A percentile compares a stretch with the other conserved stretches of the same genome.
These are phyloP conservation scores for Kwoniella pini DNA, from an alignment of 768 basidiomycete genomes.

Conservation along the genomic window DNA sequence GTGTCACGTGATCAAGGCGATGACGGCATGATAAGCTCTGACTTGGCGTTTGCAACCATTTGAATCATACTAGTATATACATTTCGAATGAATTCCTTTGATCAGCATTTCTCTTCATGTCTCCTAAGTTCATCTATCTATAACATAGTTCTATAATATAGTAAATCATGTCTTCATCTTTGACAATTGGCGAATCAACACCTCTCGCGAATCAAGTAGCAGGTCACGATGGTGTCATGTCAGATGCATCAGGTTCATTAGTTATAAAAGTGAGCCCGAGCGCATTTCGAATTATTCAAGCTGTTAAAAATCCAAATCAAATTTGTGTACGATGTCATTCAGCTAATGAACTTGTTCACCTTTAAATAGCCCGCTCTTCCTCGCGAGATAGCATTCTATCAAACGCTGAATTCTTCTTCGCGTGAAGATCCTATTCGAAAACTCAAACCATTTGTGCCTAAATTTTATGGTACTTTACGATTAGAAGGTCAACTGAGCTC, in stretches of 20 bases:
- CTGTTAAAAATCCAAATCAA: no score
- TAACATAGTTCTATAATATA: no score
- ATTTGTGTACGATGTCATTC: no score
- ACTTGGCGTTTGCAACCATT: no score
- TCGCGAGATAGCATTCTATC: slow-evolving; percentile 54
- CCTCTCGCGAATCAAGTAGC: slow-evolving; percentile 51
- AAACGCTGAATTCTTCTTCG: slow-evolving; percentile 32
- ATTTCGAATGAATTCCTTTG: no score
- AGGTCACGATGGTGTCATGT: slow-evolving; percentile 52
- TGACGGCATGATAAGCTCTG: no score
- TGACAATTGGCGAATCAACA: slow-evolving; percentile 17
- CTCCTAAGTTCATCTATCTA: no score
- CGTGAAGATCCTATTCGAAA: slow-evolving; percentile 24
- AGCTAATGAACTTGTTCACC: no score
- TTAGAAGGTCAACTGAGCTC: slow-evolving; percentile 65
- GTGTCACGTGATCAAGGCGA: no score
- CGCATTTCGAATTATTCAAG: no score
- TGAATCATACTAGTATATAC: no score
- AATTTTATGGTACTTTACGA: slow-evolving; percentile 75
- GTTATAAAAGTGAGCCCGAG: slow-evolving; percentile 52
- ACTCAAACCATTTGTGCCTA: slow-evolving; percentile 64
- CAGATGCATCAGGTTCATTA: slow-evolving; percentile 47
- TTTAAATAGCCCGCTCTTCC: slow-evolving; percentile 38
- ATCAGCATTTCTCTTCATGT: no score
- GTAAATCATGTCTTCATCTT: neutral